Percentiles rank a stretch among this genome's conserved stretches.
phyloP scores from a whole-genome alignment of 371 early-diverging fungal genomes.

The Batkoa obscura region DNA sequence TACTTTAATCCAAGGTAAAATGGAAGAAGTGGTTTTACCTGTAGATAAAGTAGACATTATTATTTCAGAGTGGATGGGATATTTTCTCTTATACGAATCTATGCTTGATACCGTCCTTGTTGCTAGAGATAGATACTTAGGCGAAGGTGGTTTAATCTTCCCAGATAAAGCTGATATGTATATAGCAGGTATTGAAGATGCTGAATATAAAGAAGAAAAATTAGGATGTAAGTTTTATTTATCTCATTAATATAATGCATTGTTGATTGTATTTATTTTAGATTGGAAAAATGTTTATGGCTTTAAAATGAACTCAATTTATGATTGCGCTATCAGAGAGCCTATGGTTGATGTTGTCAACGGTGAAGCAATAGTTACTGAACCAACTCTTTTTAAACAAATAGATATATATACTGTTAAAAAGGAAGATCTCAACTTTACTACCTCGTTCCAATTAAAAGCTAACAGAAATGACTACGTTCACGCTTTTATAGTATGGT shows the following conservation, averaged over 20 bases:
- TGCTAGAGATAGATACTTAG: constrained; percentile 86
- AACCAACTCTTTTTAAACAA: constrained; percentile 49
- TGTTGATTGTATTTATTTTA: constrained; percentile 13
- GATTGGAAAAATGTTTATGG: constrained; percentile 88
- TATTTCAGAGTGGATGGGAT: constrained; percentile 98
- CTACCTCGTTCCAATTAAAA: constrained; percentile 51
- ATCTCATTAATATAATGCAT: not conserved
- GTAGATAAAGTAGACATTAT: constrained; percentile 84
- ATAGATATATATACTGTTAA: constrained; percentile 64
- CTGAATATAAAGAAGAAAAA: constrained; percentile 83
- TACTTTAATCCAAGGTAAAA: constrained; percentile 82
- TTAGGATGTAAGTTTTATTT: constrained; percentile 39
- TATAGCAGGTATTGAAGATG: constrained; percentile 84
- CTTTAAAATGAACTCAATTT: constrained; percentile 79
- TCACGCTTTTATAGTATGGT: constrained; percentile 84
- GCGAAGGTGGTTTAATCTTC: constrained; percentile 63
- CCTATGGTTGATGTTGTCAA: constrained; percentile 86
- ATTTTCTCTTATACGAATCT: constrained; percentile 91
- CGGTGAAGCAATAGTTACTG: constrained; percentile 53
- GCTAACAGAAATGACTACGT: constrained; percentile 62
- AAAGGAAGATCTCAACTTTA: constrained; percentile 69
- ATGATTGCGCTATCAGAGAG: constrained; percentile 67
- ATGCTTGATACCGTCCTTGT: constrained; percentile 95
- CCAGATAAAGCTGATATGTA: constrained; percentile 84
- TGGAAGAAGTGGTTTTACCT: constrained; percentile 86